Evolutionary conservation across 352 stramenopile species (phyloP).

Genomic region (Phytophthora pseudosyringae): DNA sequence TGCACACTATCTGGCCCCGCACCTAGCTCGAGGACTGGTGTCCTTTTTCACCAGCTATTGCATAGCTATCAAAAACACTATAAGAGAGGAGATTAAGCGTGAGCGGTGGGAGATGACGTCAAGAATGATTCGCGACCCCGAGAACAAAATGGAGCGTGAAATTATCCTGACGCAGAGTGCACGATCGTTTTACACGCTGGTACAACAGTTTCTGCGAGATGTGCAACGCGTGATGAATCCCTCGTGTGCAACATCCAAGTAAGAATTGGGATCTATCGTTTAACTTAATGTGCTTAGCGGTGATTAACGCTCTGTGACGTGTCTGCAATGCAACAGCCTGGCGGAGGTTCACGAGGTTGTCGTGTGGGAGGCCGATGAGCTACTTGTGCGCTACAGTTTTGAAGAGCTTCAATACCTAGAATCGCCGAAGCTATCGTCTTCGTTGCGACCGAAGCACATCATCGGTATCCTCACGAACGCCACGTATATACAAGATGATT

Average conservation of each 20-base stretch:
- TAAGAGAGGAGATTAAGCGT: slow-evolving; percentile 80
- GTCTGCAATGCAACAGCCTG: slow-evolving; percentile 40
- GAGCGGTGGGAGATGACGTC: slow-evolving; percentile 84
- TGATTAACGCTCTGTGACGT: slow-evolving; percentile 12
- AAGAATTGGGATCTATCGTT: neutral
- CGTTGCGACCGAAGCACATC: slow-evolving; percentile 68
- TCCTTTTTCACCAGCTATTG: slow-evolving; percentile 72
- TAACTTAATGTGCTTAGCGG: neutral
- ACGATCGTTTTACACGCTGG: slow-evolving; percentile 76
- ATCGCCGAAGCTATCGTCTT: slow-evolving; percentile 64
- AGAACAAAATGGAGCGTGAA: slow-evolving; percentile 70
- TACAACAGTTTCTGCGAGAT: slow-evolving; percentile 85
- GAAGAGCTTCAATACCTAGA: slow-evolving; percentile 72
- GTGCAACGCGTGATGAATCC: slow-evolving; percentile 80
- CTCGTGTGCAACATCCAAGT: slow-evolving; percentile 82
- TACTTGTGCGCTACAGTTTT: slow-evolving; percentile 67
- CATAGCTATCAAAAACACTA: slow-evolving; percentile 68
- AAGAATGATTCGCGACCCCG: slow-evolving; percentile 72
- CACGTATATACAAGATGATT: slow-evolving; percentile 74
- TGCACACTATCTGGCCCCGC: slow-evolving; percentile 71
- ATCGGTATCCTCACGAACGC: slow-evolving; percentile 76
- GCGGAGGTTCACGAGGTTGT: slow-evolving; percentile 67
- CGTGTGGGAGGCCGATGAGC: slow-evolving; percentile 59
- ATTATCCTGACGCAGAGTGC: slow-evolving; percentile 86
- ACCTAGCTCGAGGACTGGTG: slow-evolving; percentile 64